A percentile compares a stretch with the other conserved stretches of the same genome.
These are phyloP conservation scores for Cicer yamashitae DNA, from an alignment of 306 rosid species.

Conservation along the genomic window DNA sequence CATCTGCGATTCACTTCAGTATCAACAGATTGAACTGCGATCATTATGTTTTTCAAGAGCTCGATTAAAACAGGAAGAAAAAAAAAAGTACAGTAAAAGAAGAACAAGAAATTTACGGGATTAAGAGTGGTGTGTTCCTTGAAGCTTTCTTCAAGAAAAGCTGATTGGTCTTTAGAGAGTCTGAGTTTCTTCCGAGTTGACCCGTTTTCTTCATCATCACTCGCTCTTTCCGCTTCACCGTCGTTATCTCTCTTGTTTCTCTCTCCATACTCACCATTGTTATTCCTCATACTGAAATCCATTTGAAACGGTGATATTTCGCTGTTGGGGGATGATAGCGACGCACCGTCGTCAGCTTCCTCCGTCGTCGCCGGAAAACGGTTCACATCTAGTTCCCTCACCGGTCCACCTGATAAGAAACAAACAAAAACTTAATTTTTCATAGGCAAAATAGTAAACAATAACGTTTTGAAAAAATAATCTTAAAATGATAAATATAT, in stretches of 20 bases:
- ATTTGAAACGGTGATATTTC: constrained; percentile 70
- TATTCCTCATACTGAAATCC: constrained; percentile 61
- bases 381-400: constrained; percentile 67
- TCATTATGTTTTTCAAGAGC: no score
- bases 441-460: no score
- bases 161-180: constrained; percentile 90
- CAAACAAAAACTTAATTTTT: neutral
- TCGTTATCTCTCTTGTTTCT: constrained; percentile 66
- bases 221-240: constrained; percentile 48
- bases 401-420: constrained; percentile 45
- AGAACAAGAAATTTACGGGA: constrained; percentile 54
- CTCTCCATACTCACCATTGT: constrained; percentile 44
- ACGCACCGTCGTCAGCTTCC: constrained; percentile 61
- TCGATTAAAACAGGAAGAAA: neutral
- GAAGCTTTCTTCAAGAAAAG: constrained; percentile 95
- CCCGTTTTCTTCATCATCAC: constrained; percentile 86
- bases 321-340: constrained; percentile 80
- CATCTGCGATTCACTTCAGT: no score
- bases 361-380: constrained; percentile 54
- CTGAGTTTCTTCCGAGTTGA: constrained; percentile 92
- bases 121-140: constrained; percentile 91
- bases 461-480: no score
- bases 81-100: no score
- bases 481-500: neutral
- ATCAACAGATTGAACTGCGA: no score